Conservation (phyloP, 208 protist species). For the Trypanosoma platydactyli region DNA sequence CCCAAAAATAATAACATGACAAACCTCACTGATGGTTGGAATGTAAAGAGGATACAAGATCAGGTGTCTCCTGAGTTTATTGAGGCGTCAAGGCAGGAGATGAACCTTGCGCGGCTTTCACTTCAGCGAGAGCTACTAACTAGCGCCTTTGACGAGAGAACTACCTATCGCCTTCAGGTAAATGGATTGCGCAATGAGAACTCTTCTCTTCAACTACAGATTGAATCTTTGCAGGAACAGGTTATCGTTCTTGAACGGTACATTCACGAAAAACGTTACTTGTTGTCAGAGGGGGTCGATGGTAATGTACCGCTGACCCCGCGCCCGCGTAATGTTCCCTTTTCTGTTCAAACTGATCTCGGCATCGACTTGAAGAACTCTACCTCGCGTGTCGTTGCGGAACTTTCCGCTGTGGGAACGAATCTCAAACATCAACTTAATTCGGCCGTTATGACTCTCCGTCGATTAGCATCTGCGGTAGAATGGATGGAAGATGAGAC, state of each 20-base stretch:
- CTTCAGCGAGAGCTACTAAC: constrained; percentile 64
- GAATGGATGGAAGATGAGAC: constrained; percentile 62
- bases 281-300: not conserved
- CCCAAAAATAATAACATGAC: constrained; percentile 17
- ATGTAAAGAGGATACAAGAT: constrained; percentile 21
- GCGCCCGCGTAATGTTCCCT: constrained; percentile 65
- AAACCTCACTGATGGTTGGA: not conserved
- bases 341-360: constrained; percentile 69
- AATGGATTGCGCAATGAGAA: constrained; percentile 54
- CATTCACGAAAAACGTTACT: constrained; percentile 75
- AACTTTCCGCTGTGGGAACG: constrained; percentile 57
- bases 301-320: constrained; percentile 46
- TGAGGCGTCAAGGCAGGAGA: constrained; percentile 50
- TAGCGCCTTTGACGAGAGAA: constrained; percentile 72
- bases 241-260: constrained; percentile 58
- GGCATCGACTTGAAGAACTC: constrained; percentile 69
- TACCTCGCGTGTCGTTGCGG: constrained; percentile 55
- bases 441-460: constrained; percentile 54
- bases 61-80: constrained; percentile 57
- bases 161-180: constrained; percentile 66
- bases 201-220: constrained; percentile 37
- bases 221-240: constrained; percentile 41
- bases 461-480: constrained; percentile 46
- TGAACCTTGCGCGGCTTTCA: constrained; percentile 58
- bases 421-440: constrained; percentile 86